Conservation (phyloP, 2,329 filamentous ascomycete species). For the Sporothrix inflata region DNA sequence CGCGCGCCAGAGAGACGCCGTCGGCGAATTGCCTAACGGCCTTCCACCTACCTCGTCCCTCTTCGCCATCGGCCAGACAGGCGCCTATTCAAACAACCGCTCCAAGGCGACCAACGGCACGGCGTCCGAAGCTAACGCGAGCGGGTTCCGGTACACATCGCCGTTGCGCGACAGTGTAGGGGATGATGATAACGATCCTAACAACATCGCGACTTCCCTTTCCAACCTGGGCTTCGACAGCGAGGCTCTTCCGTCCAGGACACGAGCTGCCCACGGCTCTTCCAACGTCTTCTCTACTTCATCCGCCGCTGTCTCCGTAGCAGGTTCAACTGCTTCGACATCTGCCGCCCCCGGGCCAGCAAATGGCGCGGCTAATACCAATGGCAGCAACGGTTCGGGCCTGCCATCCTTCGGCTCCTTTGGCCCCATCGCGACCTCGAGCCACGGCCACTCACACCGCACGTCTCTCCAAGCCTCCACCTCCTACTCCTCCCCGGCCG, state of each 20-base stretch:
- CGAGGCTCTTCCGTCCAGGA: constrained; percentile 17
- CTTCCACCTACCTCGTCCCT: constrained; percentile 48
- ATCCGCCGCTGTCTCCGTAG: constrained; percentile 18
- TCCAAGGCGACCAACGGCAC: constrained; percentile 38
- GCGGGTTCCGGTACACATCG: constrained; percentile 47
- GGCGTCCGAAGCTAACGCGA: constrained; percentile 51
- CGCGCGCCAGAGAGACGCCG: constrained; percentile 54
- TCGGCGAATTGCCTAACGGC: constrained; percentile 46
- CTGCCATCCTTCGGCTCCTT: constrained; percentile 22
- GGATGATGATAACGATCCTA: not conserved
- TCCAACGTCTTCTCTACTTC: constrained; percentile 12
- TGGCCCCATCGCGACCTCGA: constrained; percentile 40
- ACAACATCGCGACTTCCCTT: not conserved
- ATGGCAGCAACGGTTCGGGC: not conserved
- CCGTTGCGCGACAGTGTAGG: constrained; percentile 25
- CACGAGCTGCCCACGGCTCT: not conserved
- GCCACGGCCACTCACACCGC: constrained; percentile 53
- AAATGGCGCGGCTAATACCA: not conserved
- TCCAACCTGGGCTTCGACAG: constrained; percentile 24
- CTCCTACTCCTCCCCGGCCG: constrained; percentile 26
- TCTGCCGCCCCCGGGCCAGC: constrained; percentile 15
- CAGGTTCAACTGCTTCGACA: constrained; percentile 19
- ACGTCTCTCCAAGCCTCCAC: constrained; percentile 44
- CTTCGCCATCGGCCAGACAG: constrained; percentile 50
- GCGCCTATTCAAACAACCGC: constrained; percentile 40